Evolutionary conservation across 805 yeast species (phyloP).

Genomic region (Kluyveromyces dobzhanskii): DNA sequence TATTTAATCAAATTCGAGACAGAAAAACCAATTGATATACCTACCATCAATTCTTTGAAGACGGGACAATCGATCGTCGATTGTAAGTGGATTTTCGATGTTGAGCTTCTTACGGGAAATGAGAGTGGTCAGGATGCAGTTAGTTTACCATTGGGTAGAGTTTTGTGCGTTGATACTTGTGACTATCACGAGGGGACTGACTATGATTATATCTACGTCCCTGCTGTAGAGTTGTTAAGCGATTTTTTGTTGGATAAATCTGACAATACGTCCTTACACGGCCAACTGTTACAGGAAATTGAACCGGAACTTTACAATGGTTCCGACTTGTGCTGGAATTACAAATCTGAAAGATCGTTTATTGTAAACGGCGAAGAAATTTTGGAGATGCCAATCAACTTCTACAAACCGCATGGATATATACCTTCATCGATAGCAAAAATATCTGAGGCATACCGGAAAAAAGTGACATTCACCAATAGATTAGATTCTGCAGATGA

Average conservation of each 20-base stretch:
- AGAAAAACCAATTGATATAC: not conserved
- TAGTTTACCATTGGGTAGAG: not conserved
- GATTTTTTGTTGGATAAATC: not conserved
- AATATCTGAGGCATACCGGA: no score
- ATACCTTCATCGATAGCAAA: no score
- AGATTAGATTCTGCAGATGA: no score
- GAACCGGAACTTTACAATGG: no score
- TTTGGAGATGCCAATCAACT: no score
- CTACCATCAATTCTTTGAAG: not conserved
- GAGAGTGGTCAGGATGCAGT: not conserved
- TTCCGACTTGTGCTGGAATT: no score
- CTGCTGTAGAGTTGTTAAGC: not conserved
- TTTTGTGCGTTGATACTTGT: not conserved
- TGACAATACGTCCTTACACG: not conserved
- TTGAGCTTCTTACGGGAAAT: not conserved
- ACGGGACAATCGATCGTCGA: not conserved
- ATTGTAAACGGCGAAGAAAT: no score
- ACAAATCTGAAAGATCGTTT: no score
- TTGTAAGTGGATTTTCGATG: not conserved
- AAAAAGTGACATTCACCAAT: no score
- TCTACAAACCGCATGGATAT: no score
- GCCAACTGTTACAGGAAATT: not conserved
- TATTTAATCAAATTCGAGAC: constrained; percentile 1
- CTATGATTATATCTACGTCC: not conserved
- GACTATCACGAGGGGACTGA: not conserved